Percentiles rank a stretch among this genome's conserved stretches.
Conservation (phyloP, 2,329 filamentous ascomycete genomes). For the Colletotrichum cereale region DNA sequence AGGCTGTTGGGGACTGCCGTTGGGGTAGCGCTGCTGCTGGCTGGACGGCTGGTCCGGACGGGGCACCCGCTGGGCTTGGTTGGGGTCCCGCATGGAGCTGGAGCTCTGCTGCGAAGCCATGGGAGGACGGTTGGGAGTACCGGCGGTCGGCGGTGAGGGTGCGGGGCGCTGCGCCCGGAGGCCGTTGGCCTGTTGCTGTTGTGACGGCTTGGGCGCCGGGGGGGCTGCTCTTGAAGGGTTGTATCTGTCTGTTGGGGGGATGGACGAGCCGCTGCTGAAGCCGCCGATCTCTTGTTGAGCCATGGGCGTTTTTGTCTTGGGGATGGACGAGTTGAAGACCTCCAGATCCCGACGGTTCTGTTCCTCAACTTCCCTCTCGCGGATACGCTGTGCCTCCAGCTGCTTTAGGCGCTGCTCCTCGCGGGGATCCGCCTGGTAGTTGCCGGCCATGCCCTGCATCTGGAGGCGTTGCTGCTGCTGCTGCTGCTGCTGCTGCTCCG, state of each 20-base stretch:
- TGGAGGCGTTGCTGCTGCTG: conserved; percentile 67
- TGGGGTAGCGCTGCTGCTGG: conserved; percentile 62
- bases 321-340: conserved; percentile 90
- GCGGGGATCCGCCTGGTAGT: conserved; percentile 65
- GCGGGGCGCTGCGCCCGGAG: conserved; percentile 83
- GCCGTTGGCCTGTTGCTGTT: conserved; percentile 66
- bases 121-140: conserved; percentile 58
- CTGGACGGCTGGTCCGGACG: conserved; percentile 61
- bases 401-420: conserved; percentile 74
- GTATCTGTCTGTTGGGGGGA: conserved; percentile 73
- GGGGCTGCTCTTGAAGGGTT: conserved; percentile 89
- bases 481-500: conserved; percentile 63
- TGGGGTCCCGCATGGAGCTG: conserved; percentile 57
- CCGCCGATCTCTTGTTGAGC: conserved; percentile 92
- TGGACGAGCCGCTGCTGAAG: conserved; percentile 66
- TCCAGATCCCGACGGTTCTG: conserved; percentile 82
- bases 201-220: conserved; percentile 74
- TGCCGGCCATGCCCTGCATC: conserved; percentile 68
- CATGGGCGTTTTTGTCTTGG: conserved; percentile 81
- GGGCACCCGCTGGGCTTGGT: conserved; percentile 59
- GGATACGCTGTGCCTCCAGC: conserved; percentile 68
- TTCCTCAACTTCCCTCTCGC: conserved; percentile 70
- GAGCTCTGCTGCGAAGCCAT: conserved; percentile 64
- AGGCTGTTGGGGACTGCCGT: conserved; percentile 66
- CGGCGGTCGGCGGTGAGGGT: conserved; percentile 73